Evolutionary conservation across 176 grass and related monocot species (phyloP), one percentile per base, ranked within the genome.

Genomic region (Lolium perenne): DNA sequence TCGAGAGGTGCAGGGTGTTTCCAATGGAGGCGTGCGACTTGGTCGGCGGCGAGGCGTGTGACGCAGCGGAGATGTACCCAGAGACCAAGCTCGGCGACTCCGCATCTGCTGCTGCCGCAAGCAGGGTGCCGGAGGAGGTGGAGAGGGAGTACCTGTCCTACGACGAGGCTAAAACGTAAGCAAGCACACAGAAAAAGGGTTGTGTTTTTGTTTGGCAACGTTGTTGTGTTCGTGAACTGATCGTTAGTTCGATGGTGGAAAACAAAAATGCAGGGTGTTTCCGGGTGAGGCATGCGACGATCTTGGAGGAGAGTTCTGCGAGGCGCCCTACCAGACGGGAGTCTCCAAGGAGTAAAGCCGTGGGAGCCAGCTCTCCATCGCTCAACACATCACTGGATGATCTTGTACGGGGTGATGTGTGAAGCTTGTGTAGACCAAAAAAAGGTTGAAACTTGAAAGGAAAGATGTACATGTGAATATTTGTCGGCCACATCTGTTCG

Each of bases 291-390:
- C 95, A 7, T 98, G 95, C 62, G 95, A 98, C 86, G 79, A 93
- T 80, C 93, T 98, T 13, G 95, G 95, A 29, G 95, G 93, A 3
- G 95, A 98, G 76, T 98, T 98, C 84, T 98, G 95, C 41, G 89
- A 95, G 85, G 80, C 85, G 5, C 78, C 87, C 11, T 97, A 75
- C 72, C 72, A 75, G 23, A 51, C 72, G 13, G 46, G 22, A 12
- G 41, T 68, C 32, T 68, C 65, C 65, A 68, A 68, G 32, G 26
- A 48, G n/a, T 23, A 25, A 35, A 65, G 25, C 21, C 10, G n/a
- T 58, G n/a, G n/a, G 57, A 59, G 20, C 20, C 21, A 3, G 1
- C 57, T 59, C 57, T 57, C 55, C 55, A 59, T 59, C 17, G 55
- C 56, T 58, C 20, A 0, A 58, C 58, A 61, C 3, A 25, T 25